Conservation (phyloP, 768 basidiomycete genomes). For the Suillus weaverae region DNA sequence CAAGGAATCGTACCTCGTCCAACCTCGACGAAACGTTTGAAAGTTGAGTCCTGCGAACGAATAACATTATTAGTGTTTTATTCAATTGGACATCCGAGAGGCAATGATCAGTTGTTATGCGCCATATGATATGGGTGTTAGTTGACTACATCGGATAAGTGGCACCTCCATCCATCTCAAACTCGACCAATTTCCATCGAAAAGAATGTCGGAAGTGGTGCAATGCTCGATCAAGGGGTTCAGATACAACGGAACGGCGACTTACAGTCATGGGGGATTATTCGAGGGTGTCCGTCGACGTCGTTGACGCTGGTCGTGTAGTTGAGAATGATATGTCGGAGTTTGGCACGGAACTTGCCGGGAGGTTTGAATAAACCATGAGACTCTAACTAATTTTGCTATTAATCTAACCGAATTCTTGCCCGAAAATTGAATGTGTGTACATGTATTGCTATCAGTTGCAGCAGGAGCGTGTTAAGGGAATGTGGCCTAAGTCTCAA, state of each 20-base stretch:
- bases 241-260: neutral
- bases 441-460: neutral
- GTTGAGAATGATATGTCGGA: conserved; percentile 3
- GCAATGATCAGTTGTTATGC: neutral
- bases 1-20: conserved; percentile 71
- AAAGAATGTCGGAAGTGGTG: neutral
- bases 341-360: conserved; percentile 1
- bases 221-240: neutral
- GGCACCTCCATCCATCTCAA: neutral
- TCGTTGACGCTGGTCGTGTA: neutral
- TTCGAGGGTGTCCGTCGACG: neutral
- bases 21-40: conserved; percentile 97
- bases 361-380: neutral
- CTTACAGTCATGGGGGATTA: neutral
- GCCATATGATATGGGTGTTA: neutral
- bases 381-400: neutral
- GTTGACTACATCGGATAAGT: neutral
- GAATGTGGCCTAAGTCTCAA: neutral
- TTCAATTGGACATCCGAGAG: neutral
- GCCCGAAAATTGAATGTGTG: neutral
- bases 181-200: neutral
- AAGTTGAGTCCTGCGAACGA: conserved; percentile 68
- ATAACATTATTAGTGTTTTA: neutral
- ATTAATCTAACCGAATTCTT: neutral
- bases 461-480: neutral